A percentile compares a stretch with the other conserved stretches of the same genome.
These are phyloP conservation scores for Lachnellula subtilissima DNA, from an alignment of 2,329 filamentous ascomycete species.

Conservation along the genomic window DNA sequence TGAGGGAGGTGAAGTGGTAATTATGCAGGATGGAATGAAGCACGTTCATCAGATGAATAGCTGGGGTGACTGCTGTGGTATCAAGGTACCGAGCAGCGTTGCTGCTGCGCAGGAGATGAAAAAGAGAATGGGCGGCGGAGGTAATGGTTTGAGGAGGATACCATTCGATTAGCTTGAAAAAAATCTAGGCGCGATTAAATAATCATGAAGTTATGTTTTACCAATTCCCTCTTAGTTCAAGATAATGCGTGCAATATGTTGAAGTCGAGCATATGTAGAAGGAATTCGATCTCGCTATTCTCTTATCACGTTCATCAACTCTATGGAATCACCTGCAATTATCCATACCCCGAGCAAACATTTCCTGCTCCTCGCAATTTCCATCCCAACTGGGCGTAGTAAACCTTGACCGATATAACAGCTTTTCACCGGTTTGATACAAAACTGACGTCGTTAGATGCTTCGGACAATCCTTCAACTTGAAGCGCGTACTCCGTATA, in stretches of 20 bases:
- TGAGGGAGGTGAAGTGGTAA: slow-evolving; percentile 54
- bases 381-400: not conserved
- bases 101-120: slow-evolving; percentile 85
- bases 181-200: not conserved
- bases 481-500: not conserved
- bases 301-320: not conserved
- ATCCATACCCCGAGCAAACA: not conserved
- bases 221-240: not conserved
- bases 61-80: slow-evolving; percentile 97
- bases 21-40: slow-evolving; percentile 60
- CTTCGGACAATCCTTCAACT: not conserved
- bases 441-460: not conserved
- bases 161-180: slow-evolving; percentile 65
- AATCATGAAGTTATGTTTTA: not conserved
- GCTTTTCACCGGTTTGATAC: not conserved
- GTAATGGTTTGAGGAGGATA: slow-evolving; percentile 62
- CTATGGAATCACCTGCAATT: not conserved
- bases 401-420: not conserved
- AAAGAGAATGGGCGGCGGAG: slow-evolving; percentile 61
- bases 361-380: not conserved
- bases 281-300: not conserved
- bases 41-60: slow-evolving; percentile 67
- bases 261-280: not conserved
- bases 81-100: slow-evolving; percentile 91
- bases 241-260: not conserved